Evolutionary conservation across 768 basidiomycete species (phyloP).

Genomic region (Psilocybe azurescens): DNA sequence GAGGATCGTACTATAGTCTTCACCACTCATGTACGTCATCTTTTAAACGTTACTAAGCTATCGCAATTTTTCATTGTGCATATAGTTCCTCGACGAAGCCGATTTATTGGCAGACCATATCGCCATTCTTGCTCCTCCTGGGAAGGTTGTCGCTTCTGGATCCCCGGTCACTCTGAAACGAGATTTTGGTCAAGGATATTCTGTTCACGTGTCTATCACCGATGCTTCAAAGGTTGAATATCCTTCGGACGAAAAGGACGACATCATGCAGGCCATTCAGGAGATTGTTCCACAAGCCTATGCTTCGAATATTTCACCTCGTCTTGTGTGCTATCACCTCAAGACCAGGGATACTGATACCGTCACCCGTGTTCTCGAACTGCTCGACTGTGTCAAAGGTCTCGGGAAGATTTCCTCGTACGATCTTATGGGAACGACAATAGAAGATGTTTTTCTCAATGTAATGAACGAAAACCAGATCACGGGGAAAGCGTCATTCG

Average conservation of each 20-base stretch:
- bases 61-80: not conserved
- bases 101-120: conserved; percentile 82
- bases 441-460: conserved; percentile 82
- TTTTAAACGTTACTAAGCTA: not conserved
- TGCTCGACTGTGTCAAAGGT: conserved; percentile 52
- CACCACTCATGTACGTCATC: conserved; percentile 68
- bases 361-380: conserved; percentile 60
- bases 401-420: conserved; percentile 52
- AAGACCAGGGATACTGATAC: conserved; percentile 59
- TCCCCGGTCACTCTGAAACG: conserved; percentile 79
- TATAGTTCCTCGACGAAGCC: conserved; percentile 77
- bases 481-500: not conserved
- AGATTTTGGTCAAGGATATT: conserved; percentile 74
- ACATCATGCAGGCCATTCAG: conserved; percentile 48
- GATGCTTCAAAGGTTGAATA: conserved; percentile 22
- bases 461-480: conserved; percentile 58
- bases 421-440: conserved; percentile 73
- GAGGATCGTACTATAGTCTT: conserved; percentile 73
- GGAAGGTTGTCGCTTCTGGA: conserved; percentile 74
- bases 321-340: conserved; percentile 57
- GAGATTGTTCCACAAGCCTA: conserved; percentile 50
- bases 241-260: conserved; percentile 13
- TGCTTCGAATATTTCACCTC: conserved; percentile 45
- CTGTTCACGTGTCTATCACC: conserved; percentile 55
- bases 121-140: conserved; percentile 76